Base-by-base conservation (phyloP, 192 early-diverging fungal genomes). In the Oehlia diaphana region DNA sequence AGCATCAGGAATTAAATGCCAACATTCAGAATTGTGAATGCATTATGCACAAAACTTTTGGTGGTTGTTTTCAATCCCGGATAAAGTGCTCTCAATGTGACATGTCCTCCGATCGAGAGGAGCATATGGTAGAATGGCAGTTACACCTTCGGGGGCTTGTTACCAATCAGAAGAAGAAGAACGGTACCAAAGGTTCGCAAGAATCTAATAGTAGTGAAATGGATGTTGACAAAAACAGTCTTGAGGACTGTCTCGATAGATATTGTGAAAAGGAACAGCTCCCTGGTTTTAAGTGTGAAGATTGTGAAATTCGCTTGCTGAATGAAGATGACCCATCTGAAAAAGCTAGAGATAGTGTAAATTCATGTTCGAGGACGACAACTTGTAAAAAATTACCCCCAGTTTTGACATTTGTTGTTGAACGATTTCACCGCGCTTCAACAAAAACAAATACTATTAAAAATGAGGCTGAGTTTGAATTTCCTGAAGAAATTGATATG, bases 41-140 rank as follows among this genome's bases (percentile, higher is more conserved):
- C 78, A 87, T 97, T 31, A 90, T 98, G 16, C 97, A 99, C 82
- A 90, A 92, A 68, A 93, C 94, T 0, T 98, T 98, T 86, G 92
- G 92, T 1, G 98, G 98, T 28, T 81, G 95, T 14, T 81, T 98
- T 31, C 96, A 97, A 81, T 96, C 94, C 37, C 93, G 95, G 33
- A 95, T 98, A 2, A 97, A 93, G 7, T 99, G 98, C 80, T 83
- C 86, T 44, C 97, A 96, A 78, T 88, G 91, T 67, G 93, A 92
- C 77, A 80, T 73, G 67, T 75, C 66, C 65, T 76, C 82, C 81
- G 76, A 75, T 68, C 69, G 31, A 5, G 80, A 39, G 9, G 76
- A 80, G 35, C 83, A 82, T 72, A 86, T 81, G 68, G 81, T 80
- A 7, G 53, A 74, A 61, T 61, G 53, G 72, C 72, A 50, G 39